Evolutionary conservation across 169 alveolate species (phyloP).

Genomic region (Plasmodium ovale): DNA sequence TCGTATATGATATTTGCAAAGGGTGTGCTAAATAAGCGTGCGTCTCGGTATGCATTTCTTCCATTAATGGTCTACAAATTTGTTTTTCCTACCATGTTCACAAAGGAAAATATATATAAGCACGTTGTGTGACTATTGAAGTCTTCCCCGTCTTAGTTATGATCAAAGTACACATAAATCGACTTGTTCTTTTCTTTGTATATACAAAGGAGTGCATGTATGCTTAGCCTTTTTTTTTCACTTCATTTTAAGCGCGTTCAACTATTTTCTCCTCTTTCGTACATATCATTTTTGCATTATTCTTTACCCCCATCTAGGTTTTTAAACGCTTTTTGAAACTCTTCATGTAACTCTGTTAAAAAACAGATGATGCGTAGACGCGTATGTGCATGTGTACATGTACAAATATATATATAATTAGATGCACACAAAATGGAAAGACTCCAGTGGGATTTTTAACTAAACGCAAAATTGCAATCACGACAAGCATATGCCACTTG

Average conservation of each 20-base stretch:
- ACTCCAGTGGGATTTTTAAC: too few species aligned
- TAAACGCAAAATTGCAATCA: too few species aligned
- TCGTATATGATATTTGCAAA: neutral
- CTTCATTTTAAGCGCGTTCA: neutral
- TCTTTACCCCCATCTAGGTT: slow-evolving; percentile 19
- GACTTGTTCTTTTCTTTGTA: too few species aligned
- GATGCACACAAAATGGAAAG: too few species aligned
- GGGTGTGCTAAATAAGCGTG: too few species aligned
- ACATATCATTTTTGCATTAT: slow-evolving; percentile 16
- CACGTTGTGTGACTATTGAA: too few species aligned
- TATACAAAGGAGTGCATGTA: too few species aligned
- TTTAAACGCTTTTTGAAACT: slow-evolving; percentile 71
- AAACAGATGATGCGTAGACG: too few species aligned
- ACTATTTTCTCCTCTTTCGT: neutral
- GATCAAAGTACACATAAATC: too few species aligned
- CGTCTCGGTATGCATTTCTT: neutral
- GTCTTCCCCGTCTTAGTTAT: too few species aligned
- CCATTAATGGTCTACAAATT: neutral
- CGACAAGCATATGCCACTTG: neutral
- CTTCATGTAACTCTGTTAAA: slow-evolving; percentile 69
- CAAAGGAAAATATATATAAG: neutral
- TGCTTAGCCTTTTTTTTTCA: neutral
- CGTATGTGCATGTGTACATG: neutral
- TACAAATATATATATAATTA: slow-evolving; percentile 16
- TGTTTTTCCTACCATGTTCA: neutral